Conservation (phyloP, 768 basidiomycete genomes). For the Boletellus ananas region DNA sequence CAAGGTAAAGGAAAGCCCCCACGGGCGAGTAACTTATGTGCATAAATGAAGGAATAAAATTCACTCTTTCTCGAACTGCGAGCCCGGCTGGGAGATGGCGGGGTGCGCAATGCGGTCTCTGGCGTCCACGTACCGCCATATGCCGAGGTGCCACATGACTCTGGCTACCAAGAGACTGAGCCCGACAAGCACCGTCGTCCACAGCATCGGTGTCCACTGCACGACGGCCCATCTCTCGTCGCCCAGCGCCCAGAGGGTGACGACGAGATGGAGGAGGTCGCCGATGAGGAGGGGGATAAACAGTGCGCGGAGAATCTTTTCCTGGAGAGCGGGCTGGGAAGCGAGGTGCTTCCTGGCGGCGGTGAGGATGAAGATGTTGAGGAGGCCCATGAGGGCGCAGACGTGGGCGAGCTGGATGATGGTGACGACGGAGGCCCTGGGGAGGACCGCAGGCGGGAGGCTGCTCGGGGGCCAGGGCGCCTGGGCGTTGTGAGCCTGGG, state of each 20-base stretch:
- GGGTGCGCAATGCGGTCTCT: constrained; percentile 43
- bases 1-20: too few species aligned
- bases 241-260: constrained; percentile 77
- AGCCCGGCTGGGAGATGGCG: neutral
- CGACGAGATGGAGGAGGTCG: constrained; percentile 59
- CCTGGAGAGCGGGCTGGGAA: constrained; percentile 59
- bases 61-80: constrained; percentile 13
- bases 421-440: constrained; percentile 63
- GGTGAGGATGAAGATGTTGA: constrained; percentile 65
- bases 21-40: constrained; percentile 6
- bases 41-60: constrained; percentile 20
- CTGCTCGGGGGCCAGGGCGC: constrained; percentile 62
- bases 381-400: constrained; percentile 66
- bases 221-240: constrained; percentile 59
- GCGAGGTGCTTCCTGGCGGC: constrained; percentile 59
- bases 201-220: constrained; percentile 67
- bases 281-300: constrained; percentile 67
- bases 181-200: constrained; percentile 62
- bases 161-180: constrained; percentile 66
- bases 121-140: constrained; percentile 67
- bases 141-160: constrained; percentile 68
- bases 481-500: constrained; percentile 67
- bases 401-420: constrained; percentile 75
- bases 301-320: constrained; percentile 62
- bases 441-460: constrained; percentile 46